Conservation (phyloP, 306 rosid genomes). For the Prunus padus region DNA sequence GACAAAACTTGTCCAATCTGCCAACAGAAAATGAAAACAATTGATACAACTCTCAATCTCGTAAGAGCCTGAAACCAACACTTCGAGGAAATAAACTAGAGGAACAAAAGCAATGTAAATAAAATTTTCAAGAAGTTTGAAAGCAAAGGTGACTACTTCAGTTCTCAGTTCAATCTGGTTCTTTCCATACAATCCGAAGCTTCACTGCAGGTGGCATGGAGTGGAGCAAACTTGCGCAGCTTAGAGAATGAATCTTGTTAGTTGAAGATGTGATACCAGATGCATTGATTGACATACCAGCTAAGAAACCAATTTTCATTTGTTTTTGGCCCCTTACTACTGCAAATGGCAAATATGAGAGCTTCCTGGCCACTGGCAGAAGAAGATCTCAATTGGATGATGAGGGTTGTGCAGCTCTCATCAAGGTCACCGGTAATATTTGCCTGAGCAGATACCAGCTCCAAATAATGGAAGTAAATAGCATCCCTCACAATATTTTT, state of each 20-base stretch:
- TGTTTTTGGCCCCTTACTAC: neutral
- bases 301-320: neutral
- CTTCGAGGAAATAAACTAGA: neutral
- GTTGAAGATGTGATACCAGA: neutral
- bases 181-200: neutral
- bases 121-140: neutral
- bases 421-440: conserved; percentile 11
- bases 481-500: neutral
- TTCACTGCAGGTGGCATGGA: conserved; percentile 1
- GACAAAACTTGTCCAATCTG: neutral
- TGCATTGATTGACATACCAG: neutral
- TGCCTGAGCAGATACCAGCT: conserved; percentile 16
- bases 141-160: neutral
- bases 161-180: neutral
- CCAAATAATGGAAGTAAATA: conserved; percentile 3
- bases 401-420: neutral
- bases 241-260: neutral
- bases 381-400: neutral
- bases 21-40: neutral
- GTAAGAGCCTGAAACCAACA: neutral
- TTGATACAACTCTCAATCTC: neutral
- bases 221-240: neutral
- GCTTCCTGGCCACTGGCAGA: neutral
- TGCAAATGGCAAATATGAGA: neutral
- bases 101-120: neutral